These are phyloP conservation scores for Cryptosporidium ubiquitum DNA, from an alignment of 169 alveolate species.

Conservation along the genomic window DNA sequence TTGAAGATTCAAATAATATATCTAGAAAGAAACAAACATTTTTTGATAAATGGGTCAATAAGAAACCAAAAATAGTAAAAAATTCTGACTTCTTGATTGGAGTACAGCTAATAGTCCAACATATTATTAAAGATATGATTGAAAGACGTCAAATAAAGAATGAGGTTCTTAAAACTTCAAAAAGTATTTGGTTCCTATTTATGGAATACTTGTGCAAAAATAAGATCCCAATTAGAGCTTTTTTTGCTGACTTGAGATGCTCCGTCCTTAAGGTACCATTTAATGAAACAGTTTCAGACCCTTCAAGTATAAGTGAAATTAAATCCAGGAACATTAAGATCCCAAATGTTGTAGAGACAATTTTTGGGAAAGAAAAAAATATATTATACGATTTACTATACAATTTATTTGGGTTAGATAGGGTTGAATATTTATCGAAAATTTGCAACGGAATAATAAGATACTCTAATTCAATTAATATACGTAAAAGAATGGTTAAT, in stretches of 20 bases:
- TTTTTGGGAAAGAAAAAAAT: not conserved
- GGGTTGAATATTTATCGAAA: conserved; percentile 9
- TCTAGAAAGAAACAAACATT: not conserved
- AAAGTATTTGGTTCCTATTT: conserved; percentile 37
- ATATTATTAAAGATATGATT: conserved; percentile 52
- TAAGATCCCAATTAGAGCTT: conserved; percentile 50
- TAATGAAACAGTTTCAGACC: conserved; percentile 35
- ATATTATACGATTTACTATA: not conserved
- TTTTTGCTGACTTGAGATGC: conserved; percentile 68
- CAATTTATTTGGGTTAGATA: conserved; percentile 13
- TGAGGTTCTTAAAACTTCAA: not conserved
- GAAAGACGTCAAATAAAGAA: conserved; percentile 33
- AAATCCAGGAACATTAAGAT: not conserved
- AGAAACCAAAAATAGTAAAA: conserved; percentile 39
- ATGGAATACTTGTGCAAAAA: conserved; percentile 5
- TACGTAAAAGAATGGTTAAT: not conserved
- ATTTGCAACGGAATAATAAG: conserved; percentile 22
- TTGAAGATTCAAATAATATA: not conserved
- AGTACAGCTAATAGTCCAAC: conserved; percentile 46
- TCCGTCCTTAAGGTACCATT: conserved; percentile 54
- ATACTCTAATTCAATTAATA: conserved; percentile 4
- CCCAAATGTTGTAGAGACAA: not conserved
- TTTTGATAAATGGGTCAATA: conserved; percentile 50
- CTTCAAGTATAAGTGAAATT: not conserved
- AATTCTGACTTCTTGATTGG: conserved; percentile 64